phyloP scores from a whole-genome alignment of 176 grass and related monocot species.

The Hsuehochloa calcarea region DNA sequence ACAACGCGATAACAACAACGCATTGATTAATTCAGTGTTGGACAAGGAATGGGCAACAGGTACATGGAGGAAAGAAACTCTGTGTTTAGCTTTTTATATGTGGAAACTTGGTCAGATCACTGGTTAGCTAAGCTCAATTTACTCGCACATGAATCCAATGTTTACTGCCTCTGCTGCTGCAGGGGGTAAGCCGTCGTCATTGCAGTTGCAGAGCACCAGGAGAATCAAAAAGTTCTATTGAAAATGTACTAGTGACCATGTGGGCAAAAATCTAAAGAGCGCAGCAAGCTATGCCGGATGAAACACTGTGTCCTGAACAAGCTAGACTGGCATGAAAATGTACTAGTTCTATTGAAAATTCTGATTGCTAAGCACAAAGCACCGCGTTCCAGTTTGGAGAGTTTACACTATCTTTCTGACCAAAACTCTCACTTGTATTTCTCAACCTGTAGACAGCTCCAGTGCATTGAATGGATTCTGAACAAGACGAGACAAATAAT shows the following conservation, averaged over 20 bases:
- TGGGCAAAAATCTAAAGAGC: neutral
- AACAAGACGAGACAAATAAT: neutral
- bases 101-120: neutral
- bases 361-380: neutral
- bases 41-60: too few relatives aligned
- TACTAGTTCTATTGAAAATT: too few relatives aligned
- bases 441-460: neutral
- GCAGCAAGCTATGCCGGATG: neutral
- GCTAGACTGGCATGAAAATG: neutral
- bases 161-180: too few relatives aligned
- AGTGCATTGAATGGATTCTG: neutral
- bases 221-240: too few relatives aligned
- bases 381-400: neutral
- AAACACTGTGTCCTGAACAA: neutral
- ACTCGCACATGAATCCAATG: neutral
- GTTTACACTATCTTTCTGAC: neutral
- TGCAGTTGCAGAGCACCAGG: too few relatives aligned
- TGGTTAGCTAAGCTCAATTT: neutral
- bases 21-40: too few relatives aligned
- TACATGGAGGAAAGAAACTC: too few relatives aligned
- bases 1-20: too few relatives aligned
- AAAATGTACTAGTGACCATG: neutral
- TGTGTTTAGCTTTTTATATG: neutral
- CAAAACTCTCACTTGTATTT: neutral
- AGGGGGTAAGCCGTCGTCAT: too few relatives aligned